These are phyloP conservation scores for Brassica rapa DNA, from an alignment of 345 rosid genomes.

Conservation along the genomic window DNA sequence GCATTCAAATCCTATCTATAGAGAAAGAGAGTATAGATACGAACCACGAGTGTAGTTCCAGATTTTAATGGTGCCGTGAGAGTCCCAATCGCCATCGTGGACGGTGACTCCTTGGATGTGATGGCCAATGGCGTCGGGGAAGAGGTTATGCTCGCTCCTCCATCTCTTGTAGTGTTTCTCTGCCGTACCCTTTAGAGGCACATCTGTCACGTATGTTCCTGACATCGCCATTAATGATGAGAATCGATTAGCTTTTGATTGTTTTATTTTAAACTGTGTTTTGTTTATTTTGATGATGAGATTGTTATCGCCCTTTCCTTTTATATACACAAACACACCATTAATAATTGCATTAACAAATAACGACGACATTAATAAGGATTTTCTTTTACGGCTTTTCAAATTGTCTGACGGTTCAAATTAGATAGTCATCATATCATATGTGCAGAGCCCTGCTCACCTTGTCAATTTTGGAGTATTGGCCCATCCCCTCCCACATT, in stretches of 20 bases:
- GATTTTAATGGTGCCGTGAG: constrained; percentile 22
- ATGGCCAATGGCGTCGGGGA: constrained; percentile 22
- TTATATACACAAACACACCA: neutral
- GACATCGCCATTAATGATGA: constrained; percentile 14
- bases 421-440: too few species aligned
- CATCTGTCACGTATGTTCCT: constrained; percentile 29
- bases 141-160: constrained; percentile 17
- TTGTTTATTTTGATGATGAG: neutral
- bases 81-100: constrained; percentile 30
- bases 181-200: constrained; percentile 21
- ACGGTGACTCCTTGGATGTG: constrained; percentile 11
- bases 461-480: too few species aligned
- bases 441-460: too few species aligned
- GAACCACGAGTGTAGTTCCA: constrained; percentile 21
- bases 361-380: neutral
- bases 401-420: neutral
- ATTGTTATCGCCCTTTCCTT: neutral
- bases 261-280: neutral
- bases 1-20: too few species aligned
- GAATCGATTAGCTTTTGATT: neutral
- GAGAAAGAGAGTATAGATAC: neutral
- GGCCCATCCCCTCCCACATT: too few species aligned
- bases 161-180: constrained; percentile 31
- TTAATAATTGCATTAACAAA: neutral
- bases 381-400: neutral